Evolutionary conservation across 331 rosid genomes (phyloP).

Genomic region (Spiraea crenata): DNA sequence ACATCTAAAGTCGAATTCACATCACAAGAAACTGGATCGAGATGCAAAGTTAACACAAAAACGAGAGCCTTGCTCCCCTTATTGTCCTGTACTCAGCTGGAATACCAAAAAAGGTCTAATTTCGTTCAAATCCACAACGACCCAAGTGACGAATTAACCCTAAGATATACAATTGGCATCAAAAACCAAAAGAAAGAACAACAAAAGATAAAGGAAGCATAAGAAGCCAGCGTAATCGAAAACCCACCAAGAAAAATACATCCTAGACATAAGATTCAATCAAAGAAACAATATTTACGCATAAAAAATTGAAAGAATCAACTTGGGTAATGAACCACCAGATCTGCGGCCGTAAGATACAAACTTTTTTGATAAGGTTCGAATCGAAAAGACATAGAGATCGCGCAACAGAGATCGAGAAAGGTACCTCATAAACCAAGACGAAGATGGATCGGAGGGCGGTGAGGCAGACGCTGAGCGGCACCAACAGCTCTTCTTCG

Average conservation of each 20-base stretch:
- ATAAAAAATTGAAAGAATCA: neutral
- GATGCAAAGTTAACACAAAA: neutral
- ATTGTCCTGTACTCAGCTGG: neutral
- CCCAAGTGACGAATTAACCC: neutral
- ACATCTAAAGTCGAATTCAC: constrained; percentile 2
- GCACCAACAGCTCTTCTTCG: constrained; percentile 4
- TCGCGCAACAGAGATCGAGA: neutral
- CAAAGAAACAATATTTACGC: neutral
- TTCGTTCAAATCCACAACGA: neutral
- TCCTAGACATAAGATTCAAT: neutral
- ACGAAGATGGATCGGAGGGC: constrained; percentile 70
- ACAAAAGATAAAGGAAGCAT: neutral
- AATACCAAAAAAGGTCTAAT: neutral
- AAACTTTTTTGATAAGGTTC: neutral
- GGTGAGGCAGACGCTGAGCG: constrained; percentile 47
- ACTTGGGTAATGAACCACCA: neutral
- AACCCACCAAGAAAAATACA: constrained; percentile 4
- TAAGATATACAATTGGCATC: neutral
- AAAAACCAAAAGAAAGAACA: neutral
- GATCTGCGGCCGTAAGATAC: constrained; percentile 34
- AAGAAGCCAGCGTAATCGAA: neutral
- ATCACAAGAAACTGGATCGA: constrained; percentile 1
- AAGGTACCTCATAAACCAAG: constrained; percentile 86
- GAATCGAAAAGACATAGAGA: constrained; percentile 1
- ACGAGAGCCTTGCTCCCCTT: neutral